A percentile compares a stretch with the other conserved stretches of the same genome.
Conservation (phyloP, 2,329 filamentous ascomycete genomes). For the Apiospora pterosperma region DNA sequence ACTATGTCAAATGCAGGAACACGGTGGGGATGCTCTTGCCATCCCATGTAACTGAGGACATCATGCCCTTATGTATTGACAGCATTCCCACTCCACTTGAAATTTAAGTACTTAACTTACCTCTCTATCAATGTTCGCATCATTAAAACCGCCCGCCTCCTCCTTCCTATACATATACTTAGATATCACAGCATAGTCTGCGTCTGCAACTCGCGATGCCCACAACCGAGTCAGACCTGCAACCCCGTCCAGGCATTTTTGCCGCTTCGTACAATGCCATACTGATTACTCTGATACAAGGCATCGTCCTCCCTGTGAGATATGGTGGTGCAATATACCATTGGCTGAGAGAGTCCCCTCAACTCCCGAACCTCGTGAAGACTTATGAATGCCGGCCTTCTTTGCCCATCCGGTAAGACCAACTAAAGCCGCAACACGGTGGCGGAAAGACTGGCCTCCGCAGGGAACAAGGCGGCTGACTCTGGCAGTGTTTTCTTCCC, state of each 20-base stretch:
- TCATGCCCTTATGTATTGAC: too few species aligned
- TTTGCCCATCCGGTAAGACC: slow-evolving; percentile 29
- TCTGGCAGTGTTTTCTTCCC: slow-evolving; percentile 31
- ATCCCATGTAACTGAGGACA: background rate
- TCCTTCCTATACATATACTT: background rate
- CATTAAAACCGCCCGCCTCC: background rate
- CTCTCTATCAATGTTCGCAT: background rate
- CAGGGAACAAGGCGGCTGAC: background rate
- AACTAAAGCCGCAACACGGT: background rate
- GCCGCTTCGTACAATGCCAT: background rate
- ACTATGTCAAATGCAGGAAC: background rate
- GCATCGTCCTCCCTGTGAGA: slow-evolving; percentile 7
- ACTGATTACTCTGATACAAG: background rate
- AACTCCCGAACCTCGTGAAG: slow-evolving; percentile 30
- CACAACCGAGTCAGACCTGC: background rate
- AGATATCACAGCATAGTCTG: background rate
- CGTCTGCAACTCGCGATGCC: background rate
- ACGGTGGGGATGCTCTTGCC: background rate
- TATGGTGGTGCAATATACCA: slow-evolving; percentile 24
- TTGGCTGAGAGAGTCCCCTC: background rate
- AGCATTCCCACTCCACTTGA: too few species aligned
- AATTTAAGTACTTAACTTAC: too few species aligned
- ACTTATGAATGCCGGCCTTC: slow-evolving; percentile 29
- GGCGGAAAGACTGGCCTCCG: background rate
- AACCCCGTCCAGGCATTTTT: background rate